These are phyloP conservation scores for Withania somnifera DNA, from an alignment of 305 asterid genomes.

Conservation along the genomic window DNA sequence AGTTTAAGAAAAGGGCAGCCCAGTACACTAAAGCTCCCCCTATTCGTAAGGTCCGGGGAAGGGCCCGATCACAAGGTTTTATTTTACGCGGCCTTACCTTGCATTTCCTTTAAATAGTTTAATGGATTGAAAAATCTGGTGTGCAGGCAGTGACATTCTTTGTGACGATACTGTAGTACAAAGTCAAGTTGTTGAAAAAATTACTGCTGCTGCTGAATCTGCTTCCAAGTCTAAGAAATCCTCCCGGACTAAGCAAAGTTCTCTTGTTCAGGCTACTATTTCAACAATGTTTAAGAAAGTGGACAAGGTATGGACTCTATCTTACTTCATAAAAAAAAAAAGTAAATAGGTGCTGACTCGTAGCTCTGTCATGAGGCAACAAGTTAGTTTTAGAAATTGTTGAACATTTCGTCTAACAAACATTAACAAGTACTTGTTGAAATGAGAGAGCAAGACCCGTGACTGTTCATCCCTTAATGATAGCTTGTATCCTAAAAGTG, in stretches of 20 bases:
- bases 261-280: constrained; percentile 68
- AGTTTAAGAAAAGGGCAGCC: too few relatives aligned
- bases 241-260: constrained; percentile 22
- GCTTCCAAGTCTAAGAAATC: constrained; percentile 26
- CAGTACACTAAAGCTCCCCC: too few relatives aligned
- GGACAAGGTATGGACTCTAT: constrained; percentile 44
- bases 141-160: constrained; percentile 26
- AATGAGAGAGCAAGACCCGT: too few relatives aligned
- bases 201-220: constrained; percentile 23
- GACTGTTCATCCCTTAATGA: not conserved
- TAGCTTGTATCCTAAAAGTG: not conserved
- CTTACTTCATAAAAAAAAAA: constrained; percentile 9
- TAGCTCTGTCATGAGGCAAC: constrained; percentile 6
- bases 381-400: not conserved
- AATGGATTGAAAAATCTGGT: constrained; percentile 29
- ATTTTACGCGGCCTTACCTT: too few relatives aligned
- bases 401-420: not conserved
- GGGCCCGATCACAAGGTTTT: too few relatives aligned
- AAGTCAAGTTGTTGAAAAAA: constrained; percentile 22
- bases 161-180: constrained; percentile 23
- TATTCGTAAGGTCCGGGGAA: too few relatives aligned
- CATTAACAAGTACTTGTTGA: not conserved
- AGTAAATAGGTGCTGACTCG: constrained; percentile 45
- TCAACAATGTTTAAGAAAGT: constrained; percentile 69
- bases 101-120: constrained; percentile 32